A percentile compares a stretch with the other conserved stretches of the same genome.
phyloP scores from a whole-genome alignment of 352 stramenopile genomes.

The Phytophthora quininea region DNA sequence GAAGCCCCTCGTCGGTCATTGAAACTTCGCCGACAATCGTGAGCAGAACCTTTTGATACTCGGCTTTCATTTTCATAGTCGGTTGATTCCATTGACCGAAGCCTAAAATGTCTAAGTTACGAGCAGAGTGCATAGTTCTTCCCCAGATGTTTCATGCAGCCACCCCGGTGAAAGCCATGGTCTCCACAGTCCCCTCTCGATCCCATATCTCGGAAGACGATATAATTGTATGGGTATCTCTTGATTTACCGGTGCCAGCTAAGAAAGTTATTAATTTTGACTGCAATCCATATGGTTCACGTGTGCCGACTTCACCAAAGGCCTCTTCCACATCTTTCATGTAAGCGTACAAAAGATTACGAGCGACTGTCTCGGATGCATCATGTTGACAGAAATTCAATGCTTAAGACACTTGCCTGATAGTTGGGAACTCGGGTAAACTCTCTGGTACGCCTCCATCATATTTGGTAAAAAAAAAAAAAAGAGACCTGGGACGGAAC shows the following conservation, averaged over 20 bases:
- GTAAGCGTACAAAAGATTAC: too few species aligned
- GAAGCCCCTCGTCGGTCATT: slow-evolving; percentile 24
- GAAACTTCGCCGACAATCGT: slow-evolving; percentile 28
- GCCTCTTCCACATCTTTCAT: too few species aligned
- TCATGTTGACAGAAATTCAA: too few species aligned
- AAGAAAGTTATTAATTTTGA: background rate
- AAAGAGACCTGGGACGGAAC: too few species aligned
- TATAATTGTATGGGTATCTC: background rate
- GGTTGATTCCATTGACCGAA: background rate
- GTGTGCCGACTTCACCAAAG: background rate
- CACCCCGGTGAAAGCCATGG: background rate
- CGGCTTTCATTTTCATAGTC: background rate
- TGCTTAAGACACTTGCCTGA: too few species aligned
- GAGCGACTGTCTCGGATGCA: too few species aligned
- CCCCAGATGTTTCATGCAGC: background rate
- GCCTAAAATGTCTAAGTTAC: background rate
- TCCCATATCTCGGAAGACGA: background rate
- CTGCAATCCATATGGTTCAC: background rate
- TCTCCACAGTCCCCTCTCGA: background rate
- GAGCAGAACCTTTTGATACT: background rate
- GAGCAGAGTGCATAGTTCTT: background rate
- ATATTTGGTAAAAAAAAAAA: background rate
- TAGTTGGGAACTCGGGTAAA: too few species aligned
- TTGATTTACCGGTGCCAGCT: background rate
- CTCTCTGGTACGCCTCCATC: too few species aligned